These are phyloP conservation scores for Picea abies DNA, from an alignment of 83 land plant genomes.

Conservation along the genomic window DNA sequence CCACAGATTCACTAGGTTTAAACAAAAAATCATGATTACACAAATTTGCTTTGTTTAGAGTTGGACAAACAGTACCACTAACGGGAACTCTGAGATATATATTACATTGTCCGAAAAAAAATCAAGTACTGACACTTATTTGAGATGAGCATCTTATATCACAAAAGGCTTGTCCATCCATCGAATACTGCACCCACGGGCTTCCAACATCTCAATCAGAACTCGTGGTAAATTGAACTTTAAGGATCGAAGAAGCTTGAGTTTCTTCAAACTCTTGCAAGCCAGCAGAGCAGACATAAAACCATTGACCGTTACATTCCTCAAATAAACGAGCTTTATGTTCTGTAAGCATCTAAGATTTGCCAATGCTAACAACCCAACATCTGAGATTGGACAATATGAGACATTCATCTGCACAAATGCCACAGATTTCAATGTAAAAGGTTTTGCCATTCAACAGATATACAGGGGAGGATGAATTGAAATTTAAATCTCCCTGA, in stretches of 20 bases:
- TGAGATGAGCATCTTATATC: neutral
- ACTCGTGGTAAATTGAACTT: slow-evolving; percentile 33
- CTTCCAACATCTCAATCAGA: slow-evolving; percentile 30
- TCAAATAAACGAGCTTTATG: slow-evolving; percentile 54
- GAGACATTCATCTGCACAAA: slow-evolving; percentile 55
- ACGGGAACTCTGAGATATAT: too few species aligned
- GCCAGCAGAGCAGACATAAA: slow-evolving; percentile 49
- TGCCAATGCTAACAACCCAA: slow-evolving; percentile 39
- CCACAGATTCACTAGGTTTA: too few species aligned
- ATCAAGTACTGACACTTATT: too few species aligned
- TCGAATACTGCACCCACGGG: slow-evolving; percentile 56
- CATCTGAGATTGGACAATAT: slow-evolving; percentile 45
- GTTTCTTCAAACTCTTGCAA: slow-evolving; percentile 52
- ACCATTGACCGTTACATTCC: slow-evolving; percentile 31
- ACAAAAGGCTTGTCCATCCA: slow-evolving; percentile 49
- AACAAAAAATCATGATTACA: too few species aligned
- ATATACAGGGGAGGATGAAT: neutral
- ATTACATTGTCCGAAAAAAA: too few species aligned
- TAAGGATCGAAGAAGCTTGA: slow-evolving; percentile 39
- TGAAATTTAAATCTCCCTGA: neutral
- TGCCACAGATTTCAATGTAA: neutral
- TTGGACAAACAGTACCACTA: too few species aligned
- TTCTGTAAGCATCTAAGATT: slow-evolving; percentile 51
- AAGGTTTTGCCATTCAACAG: neutral
- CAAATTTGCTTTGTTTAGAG: too few species aligned